Evolutionary conservation across 2,329 filamentous ascomycete genomes (phyloP).

Genomic region (Pezicula neosporulosa): DNA sequence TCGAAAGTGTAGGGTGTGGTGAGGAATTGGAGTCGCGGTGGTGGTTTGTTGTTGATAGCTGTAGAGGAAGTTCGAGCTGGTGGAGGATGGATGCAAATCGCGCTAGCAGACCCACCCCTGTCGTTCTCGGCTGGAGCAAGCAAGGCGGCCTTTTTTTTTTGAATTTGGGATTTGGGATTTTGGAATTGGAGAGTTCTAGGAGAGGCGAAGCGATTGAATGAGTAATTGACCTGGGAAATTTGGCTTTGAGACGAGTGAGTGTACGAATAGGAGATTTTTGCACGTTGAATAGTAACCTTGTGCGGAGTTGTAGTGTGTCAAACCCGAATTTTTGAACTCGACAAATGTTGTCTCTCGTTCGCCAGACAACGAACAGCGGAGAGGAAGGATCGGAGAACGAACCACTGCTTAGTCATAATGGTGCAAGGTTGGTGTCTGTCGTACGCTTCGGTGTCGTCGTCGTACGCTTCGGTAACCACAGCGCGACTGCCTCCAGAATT

Average conservation of each 20-base stretch:
- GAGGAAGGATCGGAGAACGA: no score
- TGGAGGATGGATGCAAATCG: background rate
- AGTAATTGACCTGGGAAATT: background rate
- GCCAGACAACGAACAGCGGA: no score
- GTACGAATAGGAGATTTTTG: no score
- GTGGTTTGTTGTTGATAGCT: background rate
- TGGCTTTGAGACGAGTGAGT: background rate
- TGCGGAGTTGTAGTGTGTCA: no score
- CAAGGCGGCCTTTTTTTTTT: no score
- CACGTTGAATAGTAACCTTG: no score
- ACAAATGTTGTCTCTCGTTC: no score
- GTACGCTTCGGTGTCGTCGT: background rate
- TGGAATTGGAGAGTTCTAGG: background rate
- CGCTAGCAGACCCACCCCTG: background rate
- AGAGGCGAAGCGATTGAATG: background rate
- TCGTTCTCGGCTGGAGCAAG: no score
- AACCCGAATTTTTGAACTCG: no score
- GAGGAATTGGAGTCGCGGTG: slow-evolving; percentile 3
- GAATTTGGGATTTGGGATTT: no score
- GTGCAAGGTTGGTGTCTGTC: no score
- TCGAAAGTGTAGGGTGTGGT: slow-evolving; percentile 7
- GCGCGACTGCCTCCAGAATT: background rate
- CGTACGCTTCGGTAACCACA: background rate
- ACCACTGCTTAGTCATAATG: no score
- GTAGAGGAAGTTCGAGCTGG: background rate